Evolutionary conservation across 352 stramenopile species (phyloP).

Genomic region (Phytophthora ohioensis): DNA sequence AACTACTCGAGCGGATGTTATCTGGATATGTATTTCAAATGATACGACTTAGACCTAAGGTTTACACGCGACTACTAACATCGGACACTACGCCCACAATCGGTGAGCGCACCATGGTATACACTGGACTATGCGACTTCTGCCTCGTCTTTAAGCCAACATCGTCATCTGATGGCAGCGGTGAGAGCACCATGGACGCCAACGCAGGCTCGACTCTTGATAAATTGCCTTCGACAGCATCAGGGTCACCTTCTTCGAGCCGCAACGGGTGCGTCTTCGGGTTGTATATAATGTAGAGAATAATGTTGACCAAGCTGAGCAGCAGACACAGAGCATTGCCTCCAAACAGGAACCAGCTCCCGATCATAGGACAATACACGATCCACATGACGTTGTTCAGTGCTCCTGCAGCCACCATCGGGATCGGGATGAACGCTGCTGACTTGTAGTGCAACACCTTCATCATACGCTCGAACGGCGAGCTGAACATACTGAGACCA

Average conservation of each 20-base stretch:
- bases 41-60: too few species aligned
- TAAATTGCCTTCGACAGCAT: conserved; percentile 22
- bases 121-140: conserved; percentile 29
- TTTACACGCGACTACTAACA: conserved; percentile 27
- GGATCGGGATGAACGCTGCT: conserved; percentile 48
- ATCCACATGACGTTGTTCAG: conserved; percentile 51
- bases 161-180: conserved; percentile 10
- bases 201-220: conserved; percentile 20
- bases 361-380: conserved; percentile 43
- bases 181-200: conserved; percentile 27
- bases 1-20: too few species aligned
- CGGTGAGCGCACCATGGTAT: conserved; percentile 37
- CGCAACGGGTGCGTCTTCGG: conserved; percentile 43
- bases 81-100: conserved; percentile 15
- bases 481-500: conserved; percentile 43
- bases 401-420: conserved; percentile 37
- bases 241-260: conserved; percentile 28
- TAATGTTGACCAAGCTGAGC: conserved; percentile 32
- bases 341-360: conserved; percentile 49
- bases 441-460: conserved; percentile 48
- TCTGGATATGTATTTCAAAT: too few species aligned
- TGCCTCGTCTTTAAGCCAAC: conserved; percentile 16
- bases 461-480: conserved; percentile 46
- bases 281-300: conserved; percentile 43
- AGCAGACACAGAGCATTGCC: conserved; percentile 38